Evolutionary conservation across 1,284 basidiomycete genomes (phyloP).

Genomic region (Chiua sp.): DNA sequence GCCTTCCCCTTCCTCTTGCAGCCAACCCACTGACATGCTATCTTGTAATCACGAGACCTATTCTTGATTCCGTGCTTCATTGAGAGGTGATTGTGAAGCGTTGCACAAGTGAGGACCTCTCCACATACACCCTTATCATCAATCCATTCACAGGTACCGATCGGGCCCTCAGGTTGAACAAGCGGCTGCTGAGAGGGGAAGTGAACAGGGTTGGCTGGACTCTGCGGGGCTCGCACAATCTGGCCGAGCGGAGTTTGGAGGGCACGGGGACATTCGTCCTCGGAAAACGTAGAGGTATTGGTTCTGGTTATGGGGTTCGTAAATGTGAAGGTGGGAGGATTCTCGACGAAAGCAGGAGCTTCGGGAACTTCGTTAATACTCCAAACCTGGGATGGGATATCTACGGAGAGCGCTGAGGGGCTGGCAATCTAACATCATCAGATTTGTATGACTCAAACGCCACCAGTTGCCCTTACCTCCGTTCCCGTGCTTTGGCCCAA

Average conservation of each 20-base stretch:
- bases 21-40: slow-evolving; percentile 21
- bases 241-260: not conserved
- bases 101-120: not conserved
- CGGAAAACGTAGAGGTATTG: not conserved
- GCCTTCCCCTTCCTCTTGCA: slow-evolving; percentile 8
- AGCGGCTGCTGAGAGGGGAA: not conserved
- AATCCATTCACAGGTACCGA: slow-evolving; percentile 11
- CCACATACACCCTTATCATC: slow-evolving; percentile 8
- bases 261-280: not conserved
- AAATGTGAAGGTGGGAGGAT: not conserved
- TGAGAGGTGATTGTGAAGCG: slow-evolving; percentile 19
- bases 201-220: not conserved
- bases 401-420: not conserved
- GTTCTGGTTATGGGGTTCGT: not conserved
- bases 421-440: not conserved
- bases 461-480: not conserved
- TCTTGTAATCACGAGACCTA: not conserved
- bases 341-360: not conserved
- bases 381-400: not conserved
- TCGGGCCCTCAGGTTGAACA: not conserved
- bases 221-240: not conserved
- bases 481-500: not conserved
- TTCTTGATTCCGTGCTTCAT: slow-evolving; percentile 17
- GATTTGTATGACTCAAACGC: not conserved
- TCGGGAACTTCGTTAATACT: not conserved